Base-by-base conservation (phyloP, 768 basidiomycete species). In the Termitomyces sp. region DNA sequence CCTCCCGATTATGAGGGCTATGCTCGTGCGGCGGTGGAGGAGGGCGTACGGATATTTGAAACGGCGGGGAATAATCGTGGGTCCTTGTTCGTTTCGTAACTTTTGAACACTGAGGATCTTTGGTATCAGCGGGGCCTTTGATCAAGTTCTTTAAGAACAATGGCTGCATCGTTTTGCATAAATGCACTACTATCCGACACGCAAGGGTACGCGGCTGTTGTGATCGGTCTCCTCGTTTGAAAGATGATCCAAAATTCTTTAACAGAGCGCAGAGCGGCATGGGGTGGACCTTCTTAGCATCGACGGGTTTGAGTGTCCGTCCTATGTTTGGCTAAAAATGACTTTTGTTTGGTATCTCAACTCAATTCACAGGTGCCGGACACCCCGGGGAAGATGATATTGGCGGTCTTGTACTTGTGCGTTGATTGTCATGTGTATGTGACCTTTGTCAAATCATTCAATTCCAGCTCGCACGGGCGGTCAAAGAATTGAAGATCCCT, bases 321-420 rank as follows among this genome's bases (percentile, higher is more conserved):
- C 37, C 12, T 41, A 6, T 12, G 37, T 29, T 27, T 16, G n/a
- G 26, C n/a, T 24, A 37, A 24, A 8, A 12, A 18, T 26, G 5
- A 26, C 1, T 18, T 39, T 39, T 29, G 37, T n/a, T 27, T 29
- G n/a, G 16, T 27, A 50, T 41, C 7, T 9, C 46, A 64, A 59
- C 57, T 42, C n/a, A n/a, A 16, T 26, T 63, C 8, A 27, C 65
- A 93, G 91, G 92, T 67, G 94, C 93, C 31, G 94, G 94, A 26
- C 92, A 94, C 70, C 93, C 93, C 18, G 95, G 95, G 60, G 95
- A 97, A 67, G 91, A 96, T 43, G 95, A 97, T 67, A 89, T 97
- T 24, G 90, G 91, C 3, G 90, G 89, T 4, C 65, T 96, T 24
- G 88, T 97, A 3, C 72, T 97, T 73, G 92, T 92, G 62, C 18